phyloP scores from a whole-genome alignment of 2,329 filamentous ascomycete species.

The Monosporascus sp. region DNA sequence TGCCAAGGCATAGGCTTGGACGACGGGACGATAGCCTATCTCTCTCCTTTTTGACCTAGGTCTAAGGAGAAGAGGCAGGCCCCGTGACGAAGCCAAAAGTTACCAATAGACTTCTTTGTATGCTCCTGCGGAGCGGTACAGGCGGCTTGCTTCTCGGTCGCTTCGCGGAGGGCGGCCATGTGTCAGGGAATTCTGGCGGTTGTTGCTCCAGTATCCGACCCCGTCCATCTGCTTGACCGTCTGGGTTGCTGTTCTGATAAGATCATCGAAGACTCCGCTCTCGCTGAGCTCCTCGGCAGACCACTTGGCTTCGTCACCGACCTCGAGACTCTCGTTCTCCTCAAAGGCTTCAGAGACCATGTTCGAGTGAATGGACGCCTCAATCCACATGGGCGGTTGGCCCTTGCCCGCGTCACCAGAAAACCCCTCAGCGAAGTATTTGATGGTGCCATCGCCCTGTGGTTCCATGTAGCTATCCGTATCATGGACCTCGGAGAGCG shows the following conservation, averaged over 20 bases:
- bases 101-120: neutral
- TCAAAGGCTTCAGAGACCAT: constrained; percentile 14
- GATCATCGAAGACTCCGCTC: constrained; percentile 13
- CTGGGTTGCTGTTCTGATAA: constrained; percentile 15
- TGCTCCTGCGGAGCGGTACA: neutral
- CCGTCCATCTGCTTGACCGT: constrained; percentile 24
- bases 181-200: constrained; percentile 12
- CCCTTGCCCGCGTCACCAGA: constrained; percentile 3
- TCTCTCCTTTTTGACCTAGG: too few relatives aligned
- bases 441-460: neutral
- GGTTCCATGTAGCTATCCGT: constrained; percentile 7
- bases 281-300: constrained; percentile 12
- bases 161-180: constrained; percentile 2
- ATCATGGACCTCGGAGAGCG: constrained; percentile 23
- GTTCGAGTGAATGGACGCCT: constrained; percentile 17
- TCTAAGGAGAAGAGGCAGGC: too few relatives aligned
- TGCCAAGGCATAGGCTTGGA: too few relatives aligned
- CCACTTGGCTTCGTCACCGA: constrained; percentile 22
- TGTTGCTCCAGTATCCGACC: constrained; percentile 22
- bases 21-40: too few relatives aligned
- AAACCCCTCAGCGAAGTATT: constrained; percentile 4
- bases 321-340: constrained; percentile 18
- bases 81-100: neutral
- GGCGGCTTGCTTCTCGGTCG: neutral
- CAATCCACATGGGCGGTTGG: constrained; percentile 17